Conservation (phyloP, 345 rosid genomes). For the Gynandropsis gynandra region DNA sequence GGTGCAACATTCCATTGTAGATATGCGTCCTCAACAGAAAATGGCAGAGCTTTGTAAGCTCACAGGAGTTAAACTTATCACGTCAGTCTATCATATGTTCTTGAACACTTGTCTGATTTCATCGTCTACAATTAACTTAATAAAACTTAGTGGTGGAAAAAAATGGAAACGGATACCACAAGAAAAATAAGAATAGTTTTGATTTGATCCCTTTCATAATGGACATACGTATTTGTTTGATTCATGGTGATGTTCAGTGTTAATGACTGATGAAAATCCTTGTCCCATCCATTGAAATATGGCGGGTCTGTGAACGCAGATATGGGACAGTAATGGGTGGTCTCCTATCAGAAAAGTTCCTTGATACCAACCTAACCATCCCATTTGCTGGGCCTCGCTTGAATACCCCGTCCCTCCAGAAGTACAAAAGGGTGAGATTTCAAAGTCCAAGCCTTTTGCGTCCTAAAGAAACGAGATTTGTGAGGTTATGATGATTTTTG, state of each 20-base stretch:
- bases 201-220: neutral
- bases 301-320: too few species aligned
- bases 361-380: slow-evolving; percentile 75
- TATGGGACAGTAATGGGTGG: slow-evolving; percentile 97
- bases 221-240: neutral
- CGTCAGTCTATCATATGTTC: slow-evolving; percentile 44
- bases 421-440: slow-evolving; percentile 74
- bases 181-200: neutral
- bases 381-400: slow-evolving; percentile 70
- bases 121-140: too few species aligned
- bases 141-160: neutral
- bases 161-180: too few species aligned
- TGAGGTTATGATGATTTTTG: slow-evolving; percentile 5
- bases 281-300: too few species aligned
- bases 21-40: slow-evolving; percentile 92
- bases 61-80: slow-evolving; percentile 88
- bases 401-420: slow-evolving; percentile 86
- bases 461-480: neutral
- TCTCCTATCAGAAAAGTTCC: slow-evolving; percentile 82
- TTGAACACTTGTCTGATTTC: neutral
- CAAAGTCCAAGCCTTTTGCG: neutral
- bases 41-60: slow-evolving; percentile 94
- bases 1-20: slow-evolving; percentile 97
- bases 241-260: neutral
- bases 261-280: too few species aligned